Evolutionary conservation across 2,329 filamentous ascomycete genomes (phyloP).

Genomic region (Colletotrichum trifolii): DNA sequence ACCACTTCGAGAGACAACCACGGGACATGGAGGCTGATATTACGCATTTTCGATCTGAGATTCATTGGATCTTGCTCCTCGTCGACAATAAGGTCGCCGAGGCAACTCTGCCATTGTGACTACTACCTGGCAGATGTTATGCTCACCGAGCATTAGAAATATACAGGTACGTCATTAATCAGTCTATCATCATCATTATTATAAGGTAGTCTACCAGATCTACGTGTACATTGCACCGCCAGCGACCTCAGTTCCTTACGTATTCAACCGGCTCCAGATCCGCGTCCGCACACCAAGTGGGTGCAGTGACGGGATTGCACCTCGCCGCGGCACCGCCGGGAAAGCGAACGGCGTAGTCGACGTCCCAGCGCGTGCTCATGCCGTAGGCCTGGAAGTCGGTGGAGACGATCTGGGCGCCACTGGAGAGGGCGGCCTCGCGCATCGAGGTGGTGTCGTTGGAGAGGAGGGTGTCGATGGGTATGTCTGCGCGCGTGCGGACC

Average conservation of each 20-base stretch:
- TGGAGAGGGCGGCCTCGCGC: conserved; percentile 54
- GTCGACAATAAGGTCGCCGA: no score
- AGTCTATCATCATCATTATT: conserved; percentile 12
- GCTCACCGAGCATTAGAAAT: no score
- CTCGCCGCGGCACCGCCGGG: conserved; percentile 40
- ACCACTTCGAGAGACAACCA: no score
- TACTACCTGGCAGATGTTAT: no score
- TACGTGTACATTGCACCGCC: background rate
- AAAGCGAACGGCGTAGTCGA: conserved; percentile 54
- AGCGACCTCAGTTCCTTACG: conserved; percentile 30
- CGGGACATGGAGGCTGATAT: no score
- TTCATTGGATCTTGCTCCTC: no score
- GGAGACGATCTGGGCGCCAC: conserved; percentile 61
- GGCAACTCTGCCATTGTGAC: no score
- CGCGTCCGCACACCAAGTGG: conserved; percentile 37
- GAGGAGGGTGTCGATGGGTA: conserved; percentile 56
- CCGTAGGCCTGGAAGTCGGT: conserved; percentile 61
- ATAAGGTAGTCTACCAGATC: background rate
- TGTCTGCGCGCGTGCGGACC: conserved; percentile 60
- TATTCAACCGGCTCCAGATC: conserved; percentile 39
- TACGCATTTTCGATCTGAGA: no score
- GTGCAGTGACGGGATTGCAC: conserved; percentile 47
- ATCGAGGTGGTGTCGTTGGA: conserved; percentile 51
- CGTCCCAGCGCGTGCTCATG: conserved; percentile 57
- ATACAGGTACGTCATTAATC: background rate